Base-by-base conservation (phyloP, 768 basidiomycete species). In the Dacryopinax primogenitus region DNA sequence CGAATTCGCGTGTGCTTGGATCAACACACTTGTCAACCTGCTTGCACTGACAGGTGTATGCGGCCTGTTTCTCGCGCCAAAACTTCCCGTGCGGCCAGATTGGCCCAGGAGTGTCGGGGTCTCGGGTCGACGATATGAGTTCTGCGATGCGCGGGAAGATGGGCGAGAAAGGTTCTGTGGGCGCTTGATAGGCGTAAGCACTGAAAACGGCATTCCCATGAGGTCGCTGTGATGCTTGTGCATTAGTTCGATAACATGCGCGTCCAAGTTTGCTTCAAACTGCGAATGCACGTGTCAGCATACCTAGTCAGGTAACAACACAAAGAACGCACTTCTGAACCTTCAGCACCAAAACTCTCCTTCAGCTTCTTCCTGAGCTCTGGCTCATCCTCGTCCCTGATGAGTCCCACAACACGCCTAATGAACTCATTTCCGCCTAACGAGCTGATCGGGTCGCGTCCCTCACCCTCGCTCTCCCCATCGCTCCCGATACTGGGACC, bases 161-260 rank as follows among this genome's bases (percentile, higher is more conserved):
- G 88, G 88, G 11, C 88, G 83, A 12, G 88, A 90, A 62, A 86
- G 81, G 33, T 63, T 51, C 35, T 30, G 35, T 34, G 88, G 89
- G 21, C 88, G 83, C 67, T 86, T 81, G 33, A 85, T 88, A 23
- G 88, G 87, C 3, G 88, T 91, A 62, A 92, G 78, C 76, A 87
- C 89, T 65, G 90, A 77, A 73, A 92, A 92, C 0, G 89, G 88
- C 4, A 90, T 86, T 21, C 87, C 87, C 13, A 86, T 84, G 39
- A 87, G 77, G 77, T 90, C 86, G 80, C 95, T 92, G 67, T 84
- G 81, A 74, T 93, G 90, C 76, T 89, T 88, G 77, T 97, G 94
- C 94, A 97, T 96, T 67, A 96, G 82, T 72, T 95, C 92, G 21
- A 97, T 79, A 66, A 93, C 90, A 72, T 86, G 84, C 70, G 93